phyloP scores from a whole-genome alignment of 2,329 filamentous ascomycete species.

The Phyllosticta paracitricarpa region DNA sequence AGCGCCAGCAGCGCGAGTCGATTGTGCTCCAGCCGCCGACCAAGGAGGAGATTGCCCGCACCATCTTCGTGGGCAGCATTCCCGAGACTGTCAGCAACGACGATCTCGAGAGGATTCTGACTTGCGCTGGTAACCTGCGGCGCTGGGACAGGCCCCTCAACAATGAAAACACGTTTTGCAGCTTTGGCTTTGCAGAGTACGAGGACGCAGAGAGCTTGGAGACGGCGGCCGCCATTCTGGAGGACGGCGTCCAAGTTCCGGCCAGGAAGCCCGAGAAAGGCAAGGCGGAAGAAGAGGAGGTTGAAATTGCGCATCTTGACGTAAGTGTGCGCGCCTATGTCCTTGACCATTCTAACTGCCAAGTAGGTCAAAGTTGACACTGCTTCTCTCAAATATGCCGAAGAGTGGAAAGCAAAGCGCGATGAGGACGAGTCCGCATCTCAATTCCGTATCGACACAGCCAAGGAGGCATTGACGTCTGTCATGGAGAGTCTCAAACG shows the following conservation, averaged over 20 bases:
- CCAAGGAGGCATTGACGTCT: constrained; percentile 56
- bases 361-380: constrained; percentile 62
- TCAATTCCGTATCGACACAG: constrained; percentile 60
- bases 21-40: constrained; percentile 72
- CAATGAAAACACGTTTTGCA: constrained; percentile 70
- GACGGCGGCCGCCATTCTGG: constrained; percentile 74
- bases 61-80: constrained; percentile 81
- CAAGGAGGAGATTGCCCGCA: constrained; percentile 81
- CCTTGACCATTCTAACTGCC: constrained; percentile 14
- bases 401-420: constrained; percentile 62
- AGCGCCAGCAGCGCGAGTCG: constrained; percentile 57
- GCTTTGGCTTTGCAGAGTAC: constrained; percentile 93
- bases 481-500: constrained; percentile 65
- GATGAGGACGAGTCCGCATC: constrained; percentile 53
- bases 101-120: constrained; percentile 67
- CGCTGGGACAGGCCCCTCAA: constrained; percentile 76
- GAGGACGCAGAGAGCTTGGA: constrained; percentile 83
- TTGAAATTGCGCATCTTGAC: constrained; percentile 62
- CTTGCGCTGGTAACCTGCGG: constrained; percentile 65
- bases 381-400: constrained; percentile 72
- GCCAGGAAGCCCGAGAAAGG: constrained; percentile 57
- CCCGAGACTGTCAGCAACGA: constrained; percentile 70
- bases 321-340: constrained; percentile 31
- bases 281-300: constrained; percentile 28
- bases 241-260: constrained; percentile 66